These are phyloP conservation scores for Coniochaeta hoffmannii DNA, from an alignment of 2,329 filamentous ascomycete species.

Conservation along the genomic window DNA sequence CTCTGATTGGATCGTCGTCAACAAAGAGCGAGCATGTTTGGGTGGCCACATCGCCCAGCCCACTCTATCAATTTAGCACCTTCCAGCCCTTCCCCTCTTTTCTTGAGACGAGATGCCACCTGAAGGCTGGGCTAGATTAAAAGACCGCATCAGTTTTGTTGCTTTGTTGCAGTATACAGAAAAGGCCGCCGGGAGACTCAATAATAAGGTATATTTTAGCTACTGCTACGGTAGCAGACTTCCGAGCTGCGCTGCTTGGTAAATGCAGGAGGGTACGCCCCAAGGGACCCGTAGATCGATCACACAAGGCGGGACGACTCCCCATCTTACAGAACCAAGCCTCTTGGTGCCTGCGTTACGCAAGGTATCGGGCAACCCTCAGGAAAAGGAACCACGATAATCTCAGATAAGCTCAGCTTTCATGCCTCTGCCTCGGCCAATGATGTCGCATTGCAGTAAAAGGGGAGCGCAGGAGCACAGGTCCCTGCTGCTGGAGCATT, in stretches of 20 bases:
- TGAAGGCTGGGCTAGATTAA: background rate
- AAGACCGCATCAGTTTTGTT: background rate
- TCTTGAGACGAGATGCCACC: background rate
- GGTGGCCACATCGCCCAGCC: too few species aligned
- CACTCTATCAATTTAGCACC: too few species aligned
- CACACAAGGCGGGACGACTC: background rate
- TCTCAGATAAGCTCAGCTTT: background rate
- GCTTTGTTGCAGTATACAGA: constrained; percentile 1
- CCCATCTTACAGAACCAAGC: background rate
- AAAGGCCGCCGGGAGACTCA: background rate
- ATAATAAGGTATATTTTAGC: too few species aligned
- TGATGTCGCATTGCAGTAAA: background rate
- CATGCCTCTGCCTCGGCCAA: background rate
- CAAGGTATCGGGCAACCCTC: background rate
- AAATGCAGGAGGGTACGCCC: background rate
- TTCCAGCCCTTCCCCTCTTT: background rate
- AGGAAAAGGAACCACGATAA: background rate
- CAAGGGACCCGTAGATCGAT: background rate
- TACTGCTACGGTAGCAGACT: background rate
- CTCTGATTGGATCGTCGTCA: background rate
- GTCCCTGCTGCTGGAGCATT: background rate
- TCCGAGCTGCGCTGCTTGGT: background rate
- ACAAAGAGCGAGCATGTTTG: background rate
- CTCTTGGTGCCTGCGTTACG: background rate
- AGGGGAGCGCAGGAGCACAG: background rate